phyloP scores from a whole-genome alignment of 1,284 basidiomycete genomes.

The Melampsora larici-populina region DNA sequence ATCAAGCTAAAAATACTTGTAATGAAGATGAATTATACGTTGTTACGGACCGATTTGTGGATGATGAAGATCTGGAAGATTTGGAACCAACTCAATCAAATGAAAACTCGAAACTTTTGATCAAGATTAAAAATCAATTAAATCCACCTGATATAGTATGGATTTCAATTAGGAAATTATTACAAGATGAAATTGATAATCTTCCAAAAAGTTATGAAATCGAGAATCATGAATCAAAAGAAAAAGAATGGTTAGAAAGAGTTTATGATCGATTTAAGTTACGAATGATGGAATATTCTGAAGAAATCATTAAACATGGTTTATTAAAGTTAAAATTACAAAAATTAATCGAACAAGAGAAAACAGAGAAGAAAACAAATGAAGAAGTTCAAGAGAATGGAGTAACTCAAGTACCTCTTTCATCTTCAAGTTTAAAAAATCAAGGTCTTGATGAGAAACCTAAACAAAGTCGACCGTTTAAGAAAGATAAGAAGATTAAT shows the following conservation, averaged over 20 bases:
- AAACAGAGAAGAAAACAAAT: background rate
- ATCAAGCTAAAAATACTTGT: background rate
- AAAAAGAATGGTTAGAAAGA: background rate
- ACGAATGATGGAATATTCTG: conserved; percentile 32
- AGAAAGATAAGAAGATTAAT: no score
- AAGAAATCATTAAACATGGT: conserved; percentile 23
- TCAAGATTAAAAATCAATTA: conserved; percentile 37
- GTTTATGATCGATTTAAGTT: conserved; percentile 13
- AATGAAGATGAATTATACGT: conserved; percentile 31
- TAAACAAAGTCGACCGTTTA: no score
- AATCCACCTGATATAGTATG: conserved; percentile 39
- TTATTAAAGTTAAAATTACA: conserved; percentile 33
- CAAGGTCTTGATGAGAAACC: no score
- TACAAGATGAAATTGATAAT: conserved; percentile 38
- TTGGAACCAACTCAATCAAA: background rate
- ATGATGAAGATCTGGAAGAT: conserved; percentile 3
- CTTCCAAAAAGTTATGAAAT: background rate
- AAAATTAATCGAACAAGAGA: conserved; percentile 3
- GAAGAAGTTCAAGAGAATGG: background rate
- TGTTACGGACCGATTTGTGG: conserved; percentile 36
- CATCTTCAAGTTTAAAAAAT: no score
- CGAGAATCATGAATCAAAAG: background rate
- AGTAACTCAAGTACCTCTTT: no score
- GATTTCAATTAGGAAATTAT: conserved; percentile 34
- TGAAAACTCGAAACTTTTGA: conserved; percentile 8